Percentiles rank a stretch among this genome's conserved stretches.
These are phyloP conservation scores for Heterobasidion parviporum DNA, from an alignment of 1,284 basidiomycete species.

Conservation along the genomic window DNA sequence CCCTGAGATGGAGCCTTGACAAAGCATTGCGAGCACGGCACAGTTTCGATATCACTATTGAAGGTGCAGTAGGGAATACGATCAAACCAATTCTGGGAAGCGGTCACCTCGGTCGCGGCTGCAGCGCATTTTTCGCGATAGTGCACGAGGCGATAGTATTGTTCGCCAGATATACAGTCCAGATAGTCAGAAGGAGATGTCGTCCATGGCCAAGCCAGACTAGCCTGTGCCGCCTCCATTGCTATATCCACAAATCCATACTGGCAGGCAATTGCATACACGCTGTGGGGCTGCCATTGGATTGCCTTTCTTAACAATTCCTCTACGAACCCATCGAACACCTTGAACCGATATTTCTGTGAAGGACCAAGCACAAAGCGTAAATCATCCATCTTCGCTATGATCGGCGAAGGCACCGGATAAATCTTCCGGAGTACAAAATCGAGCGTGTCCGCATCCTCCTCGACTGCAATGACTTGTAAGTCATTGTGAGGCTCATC, in stretches of 20 bases:
- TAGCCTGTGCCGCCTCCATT: neutral
- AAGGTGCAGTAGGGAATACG: neutral
- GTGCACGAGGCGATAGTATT: neutral
- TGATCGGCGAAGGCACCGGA: neutral
- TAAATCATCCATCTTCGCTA: neutral
- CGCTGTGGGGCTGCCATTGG: neutral
- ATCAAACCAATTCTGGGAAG: neutral
- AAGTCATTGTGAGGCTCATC: neutral
- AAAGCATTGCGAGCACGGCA: too few relatives aligned
- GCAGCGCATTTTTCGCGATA: neutral
- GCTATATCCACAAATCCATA: neutral
- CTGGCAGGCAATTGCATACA: neutral
- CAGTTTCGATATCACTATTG: too few relatives aligned
- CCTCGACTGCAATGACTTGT: neutral
- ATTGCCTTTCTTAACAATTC: neutral
- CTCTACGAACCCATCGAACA: neutral
- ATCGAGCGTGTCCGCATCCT: neutral
- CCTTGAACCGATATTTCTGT: neutral
- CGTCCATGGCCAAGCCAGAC: neutral
- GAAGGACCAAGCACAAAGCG: neutral
- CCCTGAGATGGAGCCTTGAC: too few relatives aligned
- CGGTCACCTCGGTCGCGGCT: neutral
- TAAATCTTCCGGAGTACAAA: neutral
- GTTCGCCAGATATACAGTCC: neutral
- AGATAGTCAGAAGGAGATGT: neutral